Percentiles rank a stretch among this genome's conserved stretches.
These are phyloP conservation scores for Chrysoporthe austroafricana DNA, from an alignment of 2,329 filamentous ascomycete genomes.

Conservation along the genomic window DNA sequence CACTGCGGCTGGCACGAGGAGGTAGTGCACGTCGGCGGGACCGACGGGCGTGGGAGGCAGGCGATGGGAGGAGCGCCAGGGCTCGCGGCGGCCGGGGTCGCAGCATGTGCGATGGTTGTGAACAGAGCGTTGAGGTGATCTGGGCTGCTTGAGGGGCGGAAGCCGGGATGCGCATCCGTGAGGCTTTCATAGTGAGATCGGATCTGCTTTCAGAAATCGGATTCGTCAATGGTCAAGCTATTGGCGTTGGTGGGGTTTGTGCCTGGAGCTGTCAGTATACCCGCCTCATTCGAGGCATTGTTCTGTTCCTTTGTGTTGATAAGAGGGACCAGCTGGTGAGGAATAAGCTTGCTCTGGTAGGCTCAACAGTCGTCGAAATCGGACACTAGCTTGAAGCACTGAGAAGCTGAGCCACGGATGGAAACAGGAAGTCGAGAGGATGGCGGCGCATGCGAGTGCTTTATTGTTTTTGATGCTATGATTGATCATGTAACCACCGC, in stretches of 20 bases:
- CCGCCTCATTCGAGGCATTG: constrained; percentile 23
- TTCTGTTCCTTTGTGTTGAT: background rate
- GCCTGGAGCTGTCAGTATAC: constrained; percentile 27
- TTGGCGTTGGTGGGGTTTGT: background rate
- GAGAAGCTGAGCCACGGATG: background rate
- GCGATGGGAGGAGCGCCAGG: constrained; percentile 8
- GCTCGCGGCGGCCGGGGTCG: constrained; percentile 1
- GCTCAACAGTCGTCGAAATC: constrained; percentile 8
- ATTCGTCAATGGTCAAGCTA: background rate
- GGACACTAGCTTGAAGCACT: background rate
- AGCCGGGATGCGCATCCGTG: background rate
- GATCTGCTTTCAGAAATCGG: background rate
- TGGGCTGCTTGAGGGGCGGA: background rate
- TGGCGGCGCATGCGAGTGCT: constrained; percentile 26
- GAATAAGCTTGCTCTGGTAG: background rate
- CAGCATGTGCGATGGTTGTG: constrained; percentile 4
- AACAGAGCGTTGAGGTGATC: background rate
- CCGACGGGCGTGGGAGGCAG: constrained; percentile 2
- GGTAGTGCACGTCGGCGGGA: constrained; percentile 34
- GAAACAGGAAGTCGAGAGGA: constrained; percentile 7
- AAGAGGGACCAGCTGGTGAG: constrained; percentile 15
- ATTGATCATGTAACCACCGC: constrained; percentile 19
- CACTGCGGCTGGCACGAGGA: constrained; percentile 45
- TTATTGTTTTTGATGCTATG: constrained; percentile 25
- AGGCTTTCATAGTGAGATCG: background rate